Conservation (phyloP, 2,329 filamentous ascomycete genomes). For the Verticillium longisporum region DNA sequence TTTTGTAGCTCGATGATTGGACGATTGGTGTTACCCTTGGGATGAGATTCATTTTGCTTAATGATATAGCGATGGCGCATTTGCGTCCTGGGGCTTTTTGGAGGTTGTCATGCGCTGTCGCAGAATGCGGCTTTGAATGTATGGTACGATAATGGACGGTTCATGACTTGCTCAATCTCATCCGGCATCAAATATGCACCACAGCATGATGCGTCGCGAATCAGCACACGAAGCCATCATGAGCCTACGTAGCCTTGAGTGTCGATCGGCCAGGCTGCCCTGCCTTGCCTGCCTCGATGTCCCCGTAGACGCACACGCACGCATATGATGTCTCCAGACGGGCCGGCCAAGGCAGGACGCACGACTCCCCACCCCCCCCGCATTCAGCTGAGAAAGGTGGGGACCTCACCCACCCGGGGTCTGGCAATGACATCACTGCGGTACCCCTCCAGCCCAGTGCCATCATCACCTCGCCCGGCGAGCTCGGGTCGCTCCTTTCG, state of each 20-base stretch:
- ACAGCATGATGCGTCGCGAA: not conserved
- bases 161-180: not conserved
- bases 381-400: not conserved
- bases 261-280: not conserved
- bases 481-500: not conserved
- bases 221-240: not conserved
- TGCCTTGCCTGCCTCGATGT: not conserved
- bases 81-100: not conserved
- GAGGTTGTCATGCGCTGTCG: not conserved
- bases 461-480: constrained; percentile 6
- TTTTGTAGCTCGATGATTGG: not conserved
- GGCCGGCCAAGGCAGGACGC: not conserved
- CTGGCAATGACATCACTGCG: constrained; percentile 10
- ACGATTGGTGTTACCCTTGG: not conserved
- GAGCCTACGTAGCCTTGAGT: not conserved
- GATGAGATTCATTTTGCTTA: not conserved
- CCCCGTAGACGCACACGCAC: too few relatives aligned
- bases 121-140: not conserved
- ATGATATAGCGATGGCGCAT: not conserved
- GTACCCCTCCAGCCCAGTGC: constrained; percentile 6
- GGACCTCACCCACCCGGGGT: not conserved
- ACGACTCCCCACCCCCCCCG: not conserved
- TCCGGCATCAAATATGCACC: not conserved
- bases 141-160: not conserved
- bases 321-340: not conserved